Base-by-base conservation (phyloP, 768 basidiomycete genomes). In the Amanita pallidorosea region DNA sequence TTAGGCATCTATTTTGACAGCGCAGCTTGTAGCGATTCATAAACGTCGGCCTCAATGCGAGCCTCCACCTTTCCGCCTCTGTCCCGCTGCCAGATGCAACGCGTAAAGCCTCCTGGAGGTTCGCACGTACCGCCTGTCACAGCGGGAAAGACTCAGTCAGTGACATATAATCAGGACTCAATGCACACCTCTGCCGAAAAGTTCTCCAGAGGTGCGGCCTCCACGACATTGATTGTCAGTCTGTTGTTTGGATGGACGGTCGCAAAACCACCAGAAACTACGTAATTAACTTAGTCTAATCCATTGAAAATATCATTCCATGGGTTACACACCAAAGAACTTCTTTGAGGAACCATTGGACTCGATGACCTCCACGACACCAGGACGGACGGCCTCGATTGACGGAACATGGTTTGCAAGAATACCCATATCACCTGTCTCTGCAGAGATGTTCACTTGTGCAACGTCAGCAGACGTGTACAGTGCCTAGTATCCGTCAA, bases 371-470 rank as follows among this genome's bases (percentile, higher is more conserved):
- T 99, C 96, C 48, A 99, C 74, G 52, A 98, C 76, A 65, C 96
- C 96, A 37, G 96, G 87, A 63, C 89, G 88, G 49, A 99, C 76
- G 44, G 95, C 77, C 68, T 99, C 96, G 53, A 98, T 87, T n/a
- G 92, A 88, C 27, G 96, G 86, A 50, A 97, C 93, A 70, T 99
- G 96, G 77, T 95, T 96, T 60, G 95, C 91, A 54, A 99, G 83
- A 60, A 99, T 89, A 75, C 96, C 96, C 93, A 98, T 97, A 70
- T 97, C 94, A 62, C 96, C 96, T 3, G 90, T 84, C 50, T 84
- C 89, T 36, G 93, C 96, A 33, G 93, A 73, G 60, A 97, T 72
- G 72, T 97, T 97, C 58, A 99, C 95, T 69, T 98, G 95, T 18
- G 88, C 81, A 53, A 97, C 95, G 67, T 94, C 94, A 59, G 81